Evolutionary conservation across 495 filamentous ascomycete species (phyloP), one percentile per base, ranked within the genome.

Genomic region (Bombardia bombarda): DNA sequence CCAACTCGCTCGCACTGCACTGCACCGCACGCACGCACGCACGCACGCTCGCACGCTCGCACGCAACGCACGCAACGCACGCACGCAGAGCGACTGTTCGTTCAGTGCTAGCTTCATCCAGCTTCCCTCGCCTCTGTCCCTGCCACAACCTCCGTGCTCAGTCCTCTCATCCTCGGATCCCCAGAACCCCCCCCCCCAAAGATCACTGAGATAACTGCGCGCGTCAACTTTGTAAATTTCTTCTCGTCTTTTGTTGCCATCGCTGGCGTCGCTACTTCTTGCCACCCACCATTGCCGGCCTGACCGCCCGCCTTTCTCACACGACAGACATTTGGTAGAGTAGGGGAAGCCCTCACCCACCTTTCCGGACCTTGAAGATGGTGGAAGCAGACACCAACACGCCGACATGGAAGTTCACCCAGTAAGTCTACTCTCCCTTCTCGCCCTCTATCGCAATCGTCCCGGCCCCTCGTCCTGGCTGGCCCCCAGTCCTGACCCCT

Each of bases 361-460:
- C 22, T 36, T 35, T 16, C 32, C 21, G 46, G 42, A 52, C 55
- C 57, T 52, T 58, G 53, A 90, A 83, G 70, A 98, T 98, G 92
- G 90, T 92, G 72, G 92, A 95, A 74, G 86, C 83, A 72, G 92
- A 96, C 70, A 75, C 83, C 67, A 83, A 77, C 68, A 78, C 87
- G 65, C 90, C 92, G 56, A 96, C 90, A 66, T 97, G 92, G 92
- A 97, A 97, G 77, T 98, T 98, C 72, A 98, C 92, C 68, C 92
- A 98, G 92, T 98, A 79, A 78, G 93, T 58, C 40, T 35, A 20
- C 31, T 43, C 20, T 12, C 36, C 21, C 9, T 24, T 32, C 24
- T 46, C 17, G 19, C 20, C n/a, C n/a, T n/a, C n/a, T n/a, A n/a
- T n/a, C n/a, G n/a, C n/a, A n/a, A n/a, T n/a, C n/a, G n/a, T n/a